A percentile compares a stretch with the other conserved stretches of the same genome.
Evolutionary conservation across 192 early-diverging fungal genomes (phyloP).

Genomic region (Coemansia sp.): DNA sequence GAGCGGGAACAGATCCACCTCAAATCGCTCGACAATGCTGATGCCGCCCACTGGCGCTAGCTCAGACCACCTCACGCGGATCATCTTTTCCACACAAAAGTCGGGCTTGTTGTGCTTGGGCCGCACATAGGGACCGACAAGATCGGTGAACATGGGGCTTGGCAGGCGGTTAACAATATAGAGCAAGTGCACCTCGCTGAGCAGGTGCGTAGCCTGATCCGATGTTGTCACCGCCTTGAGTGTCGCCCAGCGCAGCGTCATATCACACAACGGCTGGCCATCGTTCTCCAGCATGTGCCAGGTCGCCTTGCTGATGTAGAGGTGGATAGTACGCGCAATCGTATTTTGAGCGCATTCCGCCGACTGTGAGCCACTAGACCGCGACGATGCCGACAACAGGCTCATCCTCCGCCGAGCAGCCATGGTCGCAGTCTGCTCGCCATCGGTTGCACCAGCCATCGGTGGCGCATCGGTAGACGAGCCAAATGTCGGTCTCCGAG

Average conservation of each 20-base stretch:
- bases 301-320: conserved; percentile 67
- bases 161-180: conserved; percentile 68
- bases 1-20: conserved; percentile 83
- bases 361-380: conserved; percentile 17
- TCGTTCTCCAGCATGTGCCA: conserved; percentile 78
- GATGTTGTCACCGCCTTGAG: conserved; percentile 80
- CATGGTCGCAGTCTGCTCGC: neutral
- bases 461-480: neutral
- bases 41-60: conserved; percentile 92
- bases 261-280: conserved; percentile 69
- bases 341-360: conserved; percentile 57
- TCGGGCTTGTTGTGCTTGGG: conserved; percentile 63
- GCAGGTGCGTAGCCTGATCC: conserved; percentile 75
- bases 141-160: conserved; percentile 61
- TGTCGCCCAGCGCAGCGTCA: conserved; percentile 64
- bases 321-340: conserved; percentile 60
- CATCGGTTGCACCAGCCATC: neutral
- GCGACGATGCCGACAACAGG: conserved; percentile 25
- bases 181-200: conserved; percentile 75
- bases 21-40: conserved; percentile 87
- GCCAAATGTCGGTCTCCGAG: conserved; percentile 3
- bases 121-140: conserved; percentile 61
- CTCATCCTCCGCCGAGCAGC: neutral
- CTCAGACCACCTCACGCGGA: conserved; percentile 77
- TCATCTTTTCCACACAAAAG: conserved; percentile 85